Conservation (phyloP, 352 stramenopile species). For the Lagenidium giganteum region DNA sequence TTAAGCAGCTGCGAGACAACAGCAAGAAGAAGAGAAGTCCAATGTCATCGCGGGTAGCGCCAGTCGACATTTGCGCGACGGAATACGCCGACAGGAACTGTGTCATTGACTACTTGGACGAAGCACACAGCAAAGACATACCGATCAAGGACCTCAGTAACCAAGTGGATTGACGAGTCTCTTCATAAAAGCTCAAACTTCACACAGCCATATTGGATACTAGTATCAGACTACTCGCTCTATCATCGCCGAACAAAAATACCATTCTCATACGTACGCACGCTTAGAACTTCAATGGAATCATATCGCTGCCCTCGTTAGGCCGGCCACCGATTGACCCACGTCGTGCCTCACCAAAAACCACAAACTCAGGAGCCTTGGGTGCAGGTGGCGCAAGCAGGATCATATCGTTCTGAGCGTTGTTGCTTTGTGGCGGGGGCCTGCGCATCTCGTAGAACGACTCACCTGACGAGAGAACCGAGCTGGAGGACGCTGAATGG, state of each 20-base stretch:
- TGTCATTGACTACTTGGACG: too few species aligned
- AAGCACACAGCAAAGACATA: too few species aligned
- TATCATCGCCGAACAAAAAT: too few species aligned
- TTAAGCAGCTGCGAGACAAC: slow-evolving; percentile 27
- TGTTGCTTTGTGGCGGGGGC: background rate
- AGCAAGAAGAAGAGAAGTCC: background rate
- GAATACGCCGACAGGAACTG: too few species aligned
- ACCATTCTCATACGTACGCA: too few species aligned
- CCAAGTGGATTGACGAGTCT: too few species aligned
- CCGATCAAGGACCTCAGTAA: too few species aligned
- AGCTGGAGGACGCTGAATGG: background rate
- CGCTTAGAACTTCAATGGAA: slow-evolving; percentile 35
- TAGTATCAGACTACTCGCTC: too few species aligned
- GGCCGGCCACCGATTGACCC: slow-evolving; percentile 24
- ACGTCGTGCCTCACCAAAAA: slow-evolving; percentile 28
- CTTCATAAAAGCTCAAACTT: too few species aligned
- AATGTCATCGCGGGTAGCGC: too few species aligned
- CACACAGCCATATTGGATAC: too few species aligned
- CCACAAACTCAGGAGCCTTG: slow-evolving; percentile 30
- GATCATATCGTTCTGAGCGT: slow-evolving; percentile 22
- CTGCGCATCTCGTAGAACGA: slow-evolving; percentile 2
- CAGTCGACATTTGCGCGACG: too few species aligned
- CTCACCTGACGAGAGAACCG: background rate
- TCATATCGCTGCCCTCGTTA: slow-evolving; percentile 44
- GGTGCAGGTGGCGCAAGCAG: slow-evolving; percentile 12